Base-by-base conservation (phyloP, 75 land plant genomes). In the Ceratopteris richardii region DNA sequence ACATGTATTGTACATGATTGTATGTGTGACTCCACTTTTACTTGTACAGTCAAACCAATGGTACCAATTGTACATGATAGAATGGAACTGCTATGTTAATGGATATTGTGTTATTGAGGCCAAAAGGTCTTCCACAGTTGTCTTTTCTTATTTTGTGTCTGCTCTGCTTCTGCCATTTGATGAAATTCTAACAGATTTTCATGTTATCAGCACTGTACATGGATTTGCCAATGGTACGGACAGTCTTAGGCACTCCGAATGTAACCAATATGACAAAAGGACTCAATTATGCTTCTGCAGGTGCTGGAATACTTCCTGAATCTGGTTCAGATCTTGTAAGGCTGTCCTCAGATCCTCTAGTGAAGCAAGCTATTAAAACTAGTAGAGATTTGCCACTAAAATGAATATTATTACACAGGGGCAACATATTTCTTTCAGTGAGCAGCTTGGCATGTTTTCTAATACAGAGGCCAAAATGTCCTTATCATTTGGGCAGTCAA, bases 241-340 rank as follows among this genome's bases (percentile, higher is more conserved):
- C 86, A 13, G 82, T 64, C 67, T 71, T 85, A 1, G 77, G 81
- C 1, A 61, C 68, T 43, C 46, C 31, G 20, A 79, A 79, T 0
- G 14, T 16, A 0, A 54, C 73, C 1, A 77, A 69, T 43, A 74
- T 88, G 85, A 50, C 70, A 48, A 79, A 68, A 22, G 95, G 95
- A 10, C 73, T 80, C 29, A 89, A 82, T 72, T 89, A 77, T 62
- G 95, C 95, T 16, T 89, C 89, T 47, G 86, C 95, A 31, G 86
- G 79, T 29, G 86, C 83, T 60, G 86, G 89, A 19, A 74, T 85
- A 44, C 67, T 85, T 27, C 70, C 77, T 69, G 47, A 80, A 10
- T 86, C 82, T 28, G 96, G 86, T 13, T 72, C 79, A 24, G 83
- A 85, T 67, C 63, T 82, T 76, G 95, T 75, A 60, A 51, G 36